A percentile compares a stretch with the other conserved stretches of the same genome.
Conservation (phyloP, 2,329 filamentous ascomycete genomes). For the Colletotrichum sp. region DNA sequence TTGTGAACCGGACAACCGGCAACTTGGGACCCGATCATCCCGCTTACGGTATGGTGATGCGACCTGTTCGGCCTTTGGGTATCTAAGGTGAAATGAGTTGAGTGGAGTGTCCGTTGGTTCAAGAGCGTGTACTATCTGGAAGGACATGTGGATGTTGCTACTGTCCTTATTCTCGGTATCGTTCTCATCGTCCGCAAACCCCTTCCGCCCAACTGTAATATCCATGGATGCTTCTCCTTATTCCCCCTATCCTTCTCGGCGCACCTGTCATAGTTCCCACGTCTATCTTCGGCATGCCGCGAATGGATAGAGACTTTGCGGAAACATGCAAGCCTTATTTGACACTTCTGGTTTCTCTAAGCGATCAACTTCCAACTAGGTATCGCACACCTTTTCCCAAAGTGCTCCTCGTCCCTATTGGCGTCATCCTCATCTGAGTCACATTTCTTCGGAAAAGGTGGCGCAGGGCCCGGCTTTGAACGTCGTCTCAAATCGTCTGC, state of each 20-base stretch:
- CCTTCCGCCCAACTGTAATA: no score
- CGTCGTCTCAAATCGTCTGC: not conserved
- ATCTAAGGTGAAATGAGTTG: not conserved
- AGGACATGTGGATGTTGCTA: no score
- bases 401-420: no score
- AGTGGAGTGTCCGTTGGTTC: not conserved
- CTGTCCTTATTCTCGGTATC: no score
- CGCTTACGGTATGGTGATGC: no score
- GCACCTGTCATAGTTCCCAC: rapidly evolving
- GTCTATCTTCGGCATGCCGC: rapidly evolving
- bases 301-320: not conserved
- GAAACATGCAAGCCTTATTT: rapidly evolving
- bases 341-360: no score
- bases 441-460: not conserved
- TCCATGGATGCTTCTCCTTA: not conserved
- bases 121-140: no score
- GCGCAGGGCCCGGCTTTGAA: not conserved
- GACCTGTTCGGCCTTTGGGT: no score
- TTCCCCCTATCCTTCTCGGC: not conserved
- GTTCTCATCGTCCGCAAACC: no score
- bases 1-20: not conserved
- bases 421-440: not conserved
- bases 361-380: no score
- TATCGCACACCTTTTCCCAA: no score
- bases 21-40: no score